phyloP scores from a whole-genome alignment of 2,329 filamentous ascomycete species.

The Fusarium sp. region DNA sequence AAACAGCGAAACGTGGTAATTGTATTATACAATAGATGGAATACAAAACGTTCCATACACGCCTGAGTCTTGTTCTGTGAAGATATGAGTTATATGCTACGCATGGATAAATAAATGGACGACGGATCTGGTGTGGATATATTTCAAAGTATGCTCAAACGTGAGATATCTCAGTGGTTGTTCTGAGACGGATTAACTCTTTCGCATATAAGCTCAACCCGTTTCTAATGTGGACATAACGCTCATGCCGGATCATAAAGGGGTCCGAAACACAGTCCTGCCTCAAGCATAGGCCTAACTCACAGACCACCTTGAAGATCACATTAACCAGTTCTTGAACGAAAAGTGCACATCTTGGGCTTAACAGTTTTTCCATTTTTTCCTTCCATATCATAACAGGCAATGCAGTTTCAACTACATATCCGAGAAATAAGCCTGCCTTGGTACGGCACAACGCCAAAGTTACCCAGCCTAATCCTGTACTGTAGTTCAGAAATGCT shows the following conservation, averaged over 20 bases:
- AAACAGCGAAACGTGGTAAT: background rate
- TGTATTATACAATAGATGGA: conserved; percentile 45
- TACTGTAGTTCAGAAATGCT: conserved; percentile 39
- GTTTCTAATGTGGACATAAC: background rate
- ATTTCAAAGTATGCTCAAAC: background rate
- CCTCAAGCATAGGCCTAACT: background rate
- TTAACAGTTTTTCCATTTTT: conserved; percentile 43
- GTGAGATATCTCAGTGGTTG: background rate
- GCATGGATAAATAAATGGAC: too few species aligned
- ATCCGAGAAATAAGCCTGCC: conserved; percentile 39
- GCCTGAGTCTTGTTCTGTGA: background rate
- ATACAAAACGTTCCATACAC: conserved; percentile 24
- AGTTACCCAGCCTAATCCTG: conserved; percentile 40
- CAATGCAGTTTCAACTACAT: conserved; percentile 34
- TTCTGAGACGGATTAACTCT: background rate
- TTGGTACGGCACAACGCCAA: conserved; percentile 43
- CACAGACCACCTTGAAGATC: background rate
- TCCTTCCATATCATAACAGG: conserved; percentile 41
- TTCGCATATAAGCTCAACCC: background rate
- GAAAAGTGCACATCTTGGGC: conserved; percentile 12
- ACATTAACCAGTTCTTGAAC: background rate
- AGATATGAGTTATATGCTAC: background rate
- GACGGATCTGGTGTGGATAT: background rate
- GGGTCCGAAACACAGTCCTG: background rate
- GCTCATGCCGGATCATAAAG: background rate